phyloP scores from a whole-genome alignment of 2,329 filamentous ascomycete genomes.

The Boeremia lycopersici region DNA sequence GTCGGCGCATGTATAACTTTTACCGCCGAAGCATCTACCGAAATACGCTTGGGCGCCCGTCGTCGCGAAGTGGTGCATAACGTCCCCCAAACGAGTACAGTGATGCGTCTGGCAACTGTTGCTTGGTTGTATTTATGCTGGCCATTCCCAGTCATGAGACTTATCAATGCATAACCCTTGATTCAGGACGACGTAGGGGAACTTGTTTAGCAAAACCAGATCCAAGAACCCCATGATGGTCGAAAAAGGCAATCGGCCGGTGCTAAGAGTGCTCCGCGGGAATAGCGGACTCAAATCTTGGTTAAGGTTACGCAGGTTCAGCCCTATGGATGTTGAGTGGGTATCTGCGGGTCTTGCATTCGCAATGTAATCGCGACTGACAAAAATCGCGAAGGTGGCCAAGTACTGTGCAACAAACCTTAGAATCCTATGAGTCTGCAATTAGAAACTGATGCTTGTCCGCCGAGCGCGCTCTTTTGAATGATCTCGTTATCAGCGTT shows the following conservation, averaged over 20 bases:
- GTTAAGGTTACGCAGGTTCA: slow-evolving; percentile 8
- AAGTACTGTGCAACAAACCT: background rate
- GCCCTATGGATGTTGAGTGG: slow-evolving; percentile 9
- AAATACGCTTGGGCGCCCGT: background rate
- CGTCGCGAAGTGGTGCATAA: background rate
- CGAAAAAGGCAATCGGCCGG: slow-evolving; percentile 2
- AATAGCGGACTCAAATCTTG: slow-evolving; percentile 2
- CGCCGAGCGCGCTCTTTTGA: background rate
- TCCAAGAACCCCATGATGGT: background rate
- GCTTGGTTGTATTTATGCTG: no score
- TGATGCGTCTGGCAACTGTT: no score
- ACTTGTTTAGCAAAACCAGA: background rate
- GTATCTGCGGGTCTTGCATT: background rate
- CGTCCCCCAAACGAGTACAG: no score
- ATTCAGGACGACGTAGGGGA: background rate
- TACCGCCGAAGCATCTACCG: background rate
- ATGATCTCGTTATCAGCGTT: background rate
- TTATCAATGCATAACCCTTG: background rate
- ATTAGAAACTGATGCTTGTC: background rate
- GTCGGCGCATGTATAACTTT: background rate
- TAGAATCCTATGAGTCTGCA: background rate
- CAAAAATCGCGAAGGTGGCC: background rate
- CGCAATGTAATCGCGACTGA: background rate
- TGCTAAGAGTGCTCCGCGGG: slow-evolving; percentile 1
- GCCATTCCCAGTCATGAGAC: no score